Evolutionary conservation across 1,284 basidiomycete genomes (phyloP), one percentile per base, ranked within the genome.

Genomic region (Leccinum colubrinum): DNA sequence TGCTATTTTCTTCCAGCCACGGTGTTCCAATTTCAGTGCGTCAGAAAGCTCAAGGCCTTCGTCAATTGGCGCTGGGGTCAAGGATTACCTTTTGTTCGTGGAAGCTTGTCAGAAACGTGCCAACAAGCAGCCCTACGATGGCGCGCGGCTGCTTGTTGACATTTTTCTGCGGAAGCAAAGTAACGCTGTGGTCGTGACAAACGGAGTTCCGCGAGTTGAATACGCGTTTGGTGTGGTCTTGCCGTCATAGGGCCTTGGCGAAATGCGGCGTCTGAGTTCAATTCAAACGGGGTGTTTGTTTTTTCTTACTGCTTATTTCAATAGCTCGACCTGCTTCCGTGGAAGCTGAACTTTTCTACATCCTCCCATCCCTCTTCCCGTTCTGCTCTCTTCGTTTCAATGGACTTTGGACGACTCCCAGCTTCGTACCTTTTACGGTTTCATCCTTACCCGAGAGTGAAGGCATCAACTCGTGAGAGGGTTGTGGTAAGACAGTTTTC

Each of bases 361-460:
- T 20, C 46, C 12, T 56, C 30, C 41, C 8, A 17, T 52, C 50
- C 4, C 20, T 20, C n/a, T 27, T 58, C 30, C 33, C 50, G 1
- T 48, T 8, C n/a, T 30, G 12, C 48, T 62, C 33, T 60, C 37
- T 7, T 51, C 51, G 17, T 37, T 39, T 25, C 17, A 35, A 75
- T 72, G 67, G 74, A 74, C 27, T 35, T 50, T 1, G 56, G 53
- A 0, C 53, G 62, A 0, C 62, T 72, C 0, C 74, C 71, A 3
- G 59, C 67, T 30, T 74, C 72, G 0, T 69, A 76, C 41, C 54
- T 76, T 3, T 55, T 71, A 27, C 59, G 71, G 17, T 74, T 62
- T 35, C 71, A 72, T 59, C 71, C 70, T 41, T 72, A 72, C 60
- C 70, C 70, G 43, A 72, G 74, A 51, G 46, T 52, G 17, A 72